A percentile compares a stretch with the other conserved stretches of the same genome.
Conservation (phyloP, 1,139 yeast species). For the Nadsonia commutata region DNA sequence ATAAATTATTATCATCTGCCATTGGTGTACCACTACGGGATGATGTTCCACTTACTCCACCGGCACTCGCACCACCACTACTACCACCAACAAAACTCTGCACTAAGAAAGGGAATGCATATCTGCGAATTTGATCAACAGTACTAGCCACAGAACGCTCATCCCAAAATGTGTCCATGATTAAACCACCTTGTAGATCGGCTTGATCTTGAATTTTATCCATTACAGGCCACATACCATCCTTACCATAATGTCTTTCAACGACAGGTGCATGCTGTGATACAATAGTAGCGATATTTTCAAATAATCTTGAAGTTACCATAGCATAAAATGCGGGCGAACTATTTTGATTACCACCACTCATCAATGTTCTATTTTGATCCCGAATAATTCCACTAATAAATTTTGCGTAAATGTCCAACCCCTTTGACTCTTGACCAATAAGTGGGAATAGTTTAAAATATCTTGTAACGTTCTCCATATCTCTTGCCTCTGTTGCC, state of each 20-base stretch:
- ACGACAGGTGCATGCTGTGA: slow-evolving; percentile 78
- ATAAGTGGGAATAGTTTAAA: slow-evolving; percentile 83
- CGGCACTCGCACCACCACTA: slow-evolving; percentile 15
- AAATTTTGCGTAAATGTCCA: slow-evolving; percentile 69
- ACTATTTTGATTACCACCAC: slow-evolving; percentile 20
- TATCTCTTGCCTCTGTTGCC: slow-evolving; percentile 56
- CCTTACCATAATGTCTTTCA: slow-evolving; percentile 50
- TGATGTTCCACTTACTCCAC: slow-evolving; percentile 12
- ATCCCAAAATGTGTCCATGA: slow-evolving; percentile 77
- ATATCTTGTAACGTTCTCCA: slow-evolving; percentile 55
- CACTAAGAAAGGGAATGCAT: slow-evolving; percentile 33
- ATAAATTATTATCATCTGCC: slow-evolving; percentile 10
- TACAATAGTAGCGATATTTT: slow-evolving; percentile 70
- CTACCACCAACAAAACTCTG: slow-evolving; percentile 18
- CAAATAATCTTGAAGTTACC: slow-evolving; percentile 63
- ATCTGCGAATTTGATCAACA: slow-evolving; percentile 41
- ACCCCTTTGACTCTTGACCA: slow-evolving; percentile 55
- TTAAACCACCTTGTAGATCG: slow-evolving; percentile 79
- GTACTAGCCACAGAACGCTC: slow-evolving; percentile 43
- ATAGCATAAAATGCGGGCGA: slow-evolving; percentile 41
- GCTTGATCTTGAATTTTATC: slow-evolving; percentile 71
- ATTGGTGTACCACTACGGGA: slow-evolving; percentile 10
- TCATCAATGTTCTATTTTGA: slow-evolving; percentile 50
- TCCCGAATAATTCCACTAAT: slow-evolving; percentile 75
- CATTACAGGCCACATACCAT: slow-evolving; percentile 53